Percentiles rank a stretch among this genome's conserved stretches.
phyloP scores from a whole-genome alignment of 768 basidiomycete species.

The Boletus tomentosulus region DNA sequence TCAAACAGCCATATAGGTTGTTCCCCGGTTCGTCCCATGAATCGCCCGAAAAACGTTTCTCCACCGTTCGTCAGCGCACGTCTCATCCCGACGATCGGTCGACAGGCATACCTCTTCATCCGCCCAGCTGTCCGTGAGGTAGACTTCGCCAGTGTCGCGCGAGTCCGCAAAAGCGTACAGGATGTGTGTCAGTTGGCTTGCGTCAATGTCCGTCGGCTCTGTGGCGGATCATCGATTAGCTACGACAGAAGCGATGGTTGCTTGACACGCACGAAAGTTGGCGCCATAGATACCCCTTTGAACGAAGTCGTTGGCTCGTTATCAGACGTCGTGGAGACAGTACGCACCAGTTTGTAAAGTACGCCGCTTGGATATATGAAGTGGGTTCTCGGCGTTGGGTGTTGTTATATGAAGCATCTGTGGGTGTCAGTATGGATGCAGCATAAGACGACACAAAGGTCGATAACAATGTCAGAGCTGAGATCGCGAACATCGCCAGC shows the following conservation, averaged over 20 bases:
- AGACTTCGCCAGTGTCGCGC: conserved; percentile 54
- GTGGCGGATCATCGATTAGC: conserved; percentile 10
- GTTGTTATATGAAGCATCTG: neutral
- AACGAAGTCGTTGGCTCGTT: neutral
- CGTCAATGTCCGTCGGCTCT: conserved; percentile 65
- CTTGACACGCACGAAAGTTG: conserved; percentile 50
- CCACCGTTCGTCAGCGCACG: conserved; percentile 7
- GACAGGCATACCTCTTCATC: conserved; percentile 52
- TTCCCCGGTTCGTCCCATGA: conserved; percentile 72
- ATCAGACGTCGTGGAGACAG: neutral
- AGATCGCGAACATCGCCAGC: neutral
- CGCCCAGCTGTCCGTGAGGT: conserved; percentile 68
- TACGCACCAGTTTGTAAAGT: conserved; percentile 35
- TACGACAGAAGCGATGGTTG: neutral
- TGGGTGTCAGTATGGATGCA: conserved; percentile 8
- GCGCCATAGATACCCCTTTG: conserved; percentile 56
- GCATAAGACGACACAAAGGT: conserved; percentile 9
- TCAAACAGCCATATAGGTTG: conserved; percentile 78
- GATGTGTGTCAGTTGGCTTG: conserved; percentile 65
- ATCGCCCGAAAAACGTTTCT: conserved; percentile 73
- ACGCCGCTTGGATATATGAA: conserved; percentile 32
- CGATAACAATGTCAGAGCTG: conserved; percentile 5
- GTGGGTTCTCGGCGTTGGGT: conserved; percentile 10
- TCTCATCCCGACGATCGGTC: neutral
- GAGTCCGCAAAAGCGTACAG: conserved; percentile 80